Evolutionary conservation across 2,329 filamentous ascomycete species (phyloP), one percentile per base, ranked within the genome.

Genomic region (Arthrinium puccinioides): DNA sequence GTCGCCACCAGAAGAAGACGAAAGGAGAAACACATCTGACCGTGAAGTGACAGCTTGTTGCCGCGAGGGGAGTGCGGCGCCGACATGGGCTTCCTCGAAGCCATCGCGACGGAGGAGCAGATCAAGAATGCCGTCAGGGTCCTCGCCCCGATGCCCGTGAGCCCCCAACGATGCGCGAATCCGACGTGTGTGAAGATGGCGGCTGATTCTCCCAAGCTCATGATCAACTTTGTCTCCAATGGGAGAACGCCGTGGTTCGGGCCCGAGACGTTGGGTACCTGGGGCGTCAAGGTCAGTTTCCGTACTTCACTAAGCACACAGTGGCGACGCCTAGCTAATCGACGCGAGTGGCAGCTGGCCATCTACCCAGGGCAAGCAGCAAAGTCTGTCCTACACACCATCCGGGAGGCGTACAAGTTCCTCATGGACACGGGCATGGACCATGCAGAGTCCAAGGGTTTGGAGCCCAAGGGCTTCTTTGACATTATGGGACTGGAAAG

Each of bases 31-130:
- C n/a, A n/a, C n/a, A n/a, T n/a, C n/a, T n/a, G n/a, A n/a, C n/a
- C n/a, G n/a, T n/a, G n/a, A 15, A 6, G 16, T 15, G 19, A 5
- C 29, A 36, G 36, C 30, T 42, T 13, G 18, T 34, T 21, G 36
- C 20, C 2, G 40, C 40, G 7, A 21, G 11, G n/a, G 18, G 40
- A 39, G 13, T 35, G 25, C 13, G 40, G 40, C 11, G 40, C 40
- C 21, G 40, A 42, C n/a, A 36, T 42, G 32, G 40, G 23, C 10
- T 42, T 42, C 21, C 16, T 42, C 6, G 40, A 42, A 25, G 36
- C 31, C 11, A 35, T 36, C n/a, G 27, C 32, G 18, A 39, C 37
- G n/a, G 40, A 39, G 33, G 37, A 42, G 19, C 31, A 42, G 27
- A 32, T 31, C 21, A 36, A 28, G 40, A 9, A 31, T 14, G 36